Evolutionary conservation across 2,329 filamentous ascomycete species (phyloP).

Genomic region (Curvularia sp.): DNA sequence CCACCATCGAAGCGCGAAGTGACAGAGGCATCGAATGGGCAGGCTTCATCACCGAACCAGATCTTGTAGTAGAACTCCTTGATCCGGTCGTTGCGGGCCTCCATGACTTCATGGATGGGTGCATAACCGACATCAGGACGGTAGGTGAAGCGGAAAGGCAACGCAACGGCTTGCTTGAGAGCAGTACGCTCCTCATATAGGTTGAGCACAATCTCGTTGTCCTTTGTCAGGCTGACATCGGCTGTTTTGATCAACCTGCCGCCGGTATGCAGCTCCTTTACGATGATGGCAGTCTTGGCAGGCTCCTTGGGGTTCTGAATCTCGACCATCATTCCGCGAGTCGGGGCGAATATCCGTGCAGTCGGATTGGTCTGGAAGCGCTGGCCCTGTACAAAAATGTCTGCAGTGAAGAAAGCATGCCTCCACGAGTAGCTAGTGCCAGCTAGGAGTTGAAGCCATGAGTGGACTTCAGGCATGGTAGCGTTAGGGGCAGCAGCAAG

Average conservation of each 20-base stretch:
- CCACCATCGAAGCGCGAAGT: conserved; percentile 91
- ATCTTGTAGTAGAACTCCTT: conserved; percentile 99
- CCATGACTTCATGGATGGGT: conserved; percentile 97
- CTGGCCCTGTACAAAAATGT: conserved; percentile 93
- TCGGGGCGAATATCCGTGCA: conserved; percentile 86
- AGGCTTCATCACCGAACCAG: conserved; percentile 89
- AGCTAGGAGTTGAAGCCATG: conserved; percentile 88
- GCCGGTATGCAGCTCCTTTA: conserved; percentile 85
- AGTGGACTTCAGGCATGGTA: conserved; percentile 77
- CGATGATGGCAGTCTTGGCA: conserved; percentile 80
- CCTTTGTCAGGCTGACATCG: conserved; percentile 76
- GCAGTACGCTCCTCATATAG: conserved; percentile 94
- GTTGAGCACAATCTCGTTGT: conserved; percentile 84
- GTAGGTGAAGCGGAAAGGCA: conserved; percentile 90
- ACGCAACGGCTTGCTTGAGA: conserved; percentile 78
- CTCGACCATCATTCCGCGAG: conserved; percentile 87
- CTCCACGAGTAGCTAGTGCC: conserved; percentile 89
- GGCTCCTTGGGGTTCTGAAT: conserved; percentile 83
- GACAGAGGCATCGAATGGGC: conserved; percentile 84
- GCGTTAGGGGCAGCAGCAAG: conserved; percentile 77
- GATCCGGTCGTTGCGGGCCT: conserved; percentile 93
- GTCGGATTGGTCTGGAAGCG: conserved; percentile 98
- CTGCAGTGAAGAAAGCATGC: conserved; percentile 90
- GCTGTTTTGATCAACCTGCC: conserved; percentile 89
- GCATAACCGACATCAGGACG: conserved; percentile 95